Evolutionary conservation across 176 grass and related monocot species (phyloP).

Genomic region (Oryza punctata): DNA sequence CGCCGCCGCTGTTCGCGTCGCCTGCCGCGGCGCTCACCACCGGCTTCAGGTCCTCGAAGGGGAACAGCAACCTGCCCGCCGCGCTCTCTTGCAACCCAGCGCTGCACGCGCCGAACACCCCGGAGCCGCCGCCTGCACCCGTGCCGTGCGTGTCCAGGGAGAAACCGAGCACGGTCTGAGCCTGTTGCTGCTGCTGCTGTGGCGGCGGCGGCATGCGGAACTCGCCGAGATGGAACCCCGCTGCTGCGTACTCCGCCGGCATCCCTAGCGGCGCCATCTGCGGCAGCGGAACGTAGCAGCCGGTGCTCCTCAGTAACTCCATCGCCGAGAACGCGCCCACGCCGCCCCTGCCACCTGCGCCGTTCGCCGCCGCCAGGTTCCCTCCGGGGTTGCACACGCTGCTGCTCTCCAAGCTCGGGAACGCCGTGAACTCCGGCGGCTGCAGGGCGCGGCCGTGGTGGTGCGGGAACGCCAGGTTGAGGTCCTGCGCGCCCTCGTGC

Average conservation of each 20-base stretch:
- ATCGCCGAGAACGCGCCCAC: slow-evolving; percentile 73
- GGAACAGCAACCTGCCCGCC: slow-evolving; percentile 67
- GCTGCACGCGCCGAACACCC: slow-evolving; percentile 38
- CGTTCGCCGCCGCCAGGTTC: slow-evolving; percentile 21
- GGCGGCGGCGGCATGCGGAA: slow-evolving; percentile 52
- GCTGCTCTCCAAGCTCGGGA: slow-evolving; percentile 76
- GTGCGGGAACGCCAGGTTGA: slow-evolving; percentile 87
- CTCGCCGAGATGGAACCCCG: slow-evolving; percentile 62
- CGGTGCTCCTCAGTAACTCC: slow-evolving; percentile 80
- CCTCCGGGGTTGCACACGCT: slow-evolving; percentile 43
- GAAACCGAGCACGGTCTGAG: slow-evolving; percentile 57
- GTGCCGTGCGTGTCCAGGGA: slow-evolving; percentile 60
- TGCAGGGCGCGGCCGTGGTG: slow-evolving; percentile 52
- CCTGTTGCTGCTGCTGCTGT: slow-evolving; percentile 17
- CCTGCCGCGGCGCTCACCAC: slow-evolving; percentile 30
- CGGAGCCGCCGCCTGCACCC: slow-evolving; percentile 36
- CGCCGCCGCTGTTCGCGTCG: slow-evolving; percentile 35
- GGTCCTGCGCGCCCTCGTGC: slow-evolving; percentile 68
- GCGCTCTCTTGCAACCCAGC: slow-evolving; percentile 53
- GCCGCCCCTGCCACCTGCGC: slow-evolving; percentile 21
- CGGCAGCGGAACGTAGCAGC: slow-evolving; percentile 61
- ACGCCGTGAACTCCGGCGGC: slow-evolving; percentile 54
- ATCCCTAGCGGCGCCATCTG: slow-evolving; percentile 51
- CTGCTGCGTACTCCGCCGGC: slow-evolving; percentile 57
- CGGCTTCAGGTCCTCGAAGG: slow-evolving; percentile 85